These are phyloP conservation scores for Orbilia oligospora DNA, from an alignment of 2,329 filamentous ascomycete genomes.

Conservation along the genomic window DNA sequence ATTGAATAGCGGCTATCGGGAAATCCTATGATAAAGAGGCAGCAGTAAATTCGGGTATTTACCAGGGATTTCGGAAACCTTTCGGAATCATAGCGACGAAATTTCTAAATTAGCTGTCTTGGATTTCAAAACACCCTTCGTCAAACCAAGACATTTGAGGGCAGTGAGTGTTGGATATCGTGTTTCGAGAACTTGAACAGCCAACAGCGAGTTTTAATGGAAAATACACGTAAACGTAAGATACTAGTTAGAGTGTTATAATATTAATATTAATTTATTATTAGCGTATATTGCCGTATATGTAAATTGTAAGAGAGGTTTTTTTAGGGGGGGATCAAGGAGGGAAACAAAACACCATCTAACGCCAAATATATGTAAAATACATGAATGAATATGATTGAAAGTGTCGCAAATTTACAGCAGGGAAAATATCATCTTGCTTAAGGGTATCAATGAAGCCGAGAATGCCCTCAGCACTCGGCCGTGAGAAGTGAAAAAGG, in stretches of 20 bases:
- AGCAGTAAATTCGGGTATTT: neutral
- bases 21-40: neutral
- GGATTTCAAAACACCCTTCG: constrained; percentile 24
- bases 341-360: neutral
- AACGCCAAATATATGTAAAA: neutral
- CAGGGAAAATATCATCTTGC: neutral
- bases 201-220: neutral
- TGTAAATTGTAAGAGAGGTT: too few relatives aligned
- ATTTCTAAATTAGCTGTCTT: constrained; percentile 22
- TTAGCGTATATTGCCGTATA: neutral
- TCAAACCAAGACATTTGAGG: constrained; percentile 15
- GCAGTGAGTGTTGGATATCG: neutral
- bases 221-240: too few relatives aligned
- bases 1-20: neutral
- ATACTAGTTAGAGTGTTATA: too few relatives aligned
- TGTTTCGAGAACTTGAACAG: neutral
- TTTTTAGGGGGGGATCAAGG: neutral
- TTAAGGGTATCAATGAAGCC: neutral
- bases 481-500: neutral
- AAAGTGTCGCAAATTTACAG: neutral
- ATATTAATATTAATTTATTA: neutral
- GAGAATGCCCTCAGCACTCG: neutral
- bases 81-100: neutral
- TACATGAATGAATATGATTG: neutral
- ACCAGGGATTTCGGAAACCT: neutral